Percentiles rank a stretch among this genome's conserved stretches.
Evolutionary conservation across 495 filamentous ascomycete genomes (phyloP).

Genomic region (Thermothielavioides terrestris): DNA sequence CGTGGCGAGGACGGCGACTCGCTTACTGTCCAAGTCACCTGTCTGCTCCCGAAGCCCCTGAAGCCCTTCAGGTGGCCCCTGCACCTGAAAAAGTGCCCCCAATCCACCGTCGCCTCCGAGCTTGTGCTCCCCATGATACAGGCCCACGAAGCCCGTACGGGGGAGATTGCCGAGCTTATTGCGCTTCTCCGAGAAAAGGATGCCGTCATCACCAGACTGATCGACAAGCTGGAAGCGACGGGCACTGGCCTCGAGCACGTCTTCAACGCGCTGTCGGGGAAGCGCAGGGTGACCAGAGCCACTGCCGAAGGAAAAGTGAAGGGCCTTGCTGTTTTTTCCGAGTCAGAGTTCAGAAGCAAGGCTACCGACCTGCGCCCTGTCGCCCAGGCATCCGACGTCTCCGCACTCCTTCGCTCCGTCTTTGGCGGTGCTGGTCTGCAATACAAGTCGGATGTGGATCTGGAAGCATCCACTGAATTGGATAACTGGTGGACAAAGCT

Average conservation of each 20-base stretch:
- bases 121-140: constrained; percentile 63
- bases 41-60: constrained; percentile 58
- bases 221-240: constrained; percentile 68
- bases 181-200: constrained; percentile 66
- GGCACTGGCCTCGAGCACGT: constrained; percentile 59
- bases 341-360: constrained; percentile 38
- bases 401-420: constrained; percentile 26
- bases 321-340: constrained; percentile 47
- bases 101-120: constrained; percentile 47
- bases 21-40: constrained; percentile 51
- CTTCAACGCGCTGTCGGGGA: constrained; percentile 57
- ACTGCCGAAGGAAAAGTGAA: constrained; percentile 44
- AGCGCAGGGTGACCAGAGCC: constrained; percentile 37
- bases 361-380: constrained; percentile 11
- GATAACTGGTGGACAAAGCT: constrained; percentile 46
- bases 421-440: constrained; percentile 28
- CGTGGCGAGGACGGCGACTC: constrained; percentile 21
- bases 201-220: constrained; percentile 59
- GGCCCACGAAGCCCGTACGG: constrained; percentile 43
- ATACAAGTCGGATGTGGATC: constrained; percentile 14
- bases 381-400: constrained; percentile 27
- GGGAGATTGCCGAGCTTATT: constrained; percentile 48
- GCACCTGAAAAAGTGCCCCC: constrained; percentile 45
- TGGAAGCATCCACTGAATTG: constrained; percentile 25
- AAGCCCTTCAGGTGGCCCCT: constrained; percentile 63